Conservation (phyloP, 768 basidiomycete species). For the Mycena albidolilacea region DNA sequence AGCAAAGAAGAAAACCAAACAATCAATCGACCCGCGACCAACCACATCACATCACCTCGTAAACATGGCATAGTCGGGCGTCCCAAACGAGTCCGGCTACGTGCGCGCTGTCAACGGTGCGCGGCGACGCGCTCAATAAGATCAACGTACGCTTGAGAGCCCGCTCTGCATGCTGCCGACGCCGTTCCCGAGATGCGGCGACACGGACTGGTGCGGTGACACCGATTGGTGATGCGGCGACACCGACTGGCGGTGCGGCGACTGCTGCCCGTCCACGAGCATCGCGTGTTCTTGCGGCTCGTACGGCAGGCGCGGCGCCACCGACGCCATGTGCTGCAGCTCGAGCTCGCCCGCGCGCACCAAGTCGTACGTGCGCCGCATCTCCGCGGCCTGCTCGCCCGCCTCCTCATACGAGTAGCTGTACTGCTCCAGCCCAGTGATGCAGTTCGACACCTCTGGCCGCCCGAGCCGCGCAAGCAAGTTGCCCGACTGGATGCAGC, state of each 20-base stretch:
- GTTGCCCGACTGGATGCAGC: conserved; percentile 87
- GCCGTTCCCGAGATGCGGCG: conserved; percentile 28
- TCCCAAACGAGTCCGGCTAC: conserved; percentile 33
- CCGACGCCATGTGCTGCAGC: conserved; percentile 63
- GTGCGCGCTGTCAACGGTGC: conserved; percentile 11
- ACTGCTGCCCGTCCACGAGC: conserved; percentile 48
- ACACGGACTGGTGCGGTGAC: not conserved
- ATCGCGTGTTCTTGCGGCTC: conserved; percentile 47
- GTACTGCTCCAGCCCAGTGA: conserved; percentile 90
- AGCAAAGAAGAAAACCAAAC: not conserved
- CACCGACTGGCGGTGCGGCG: conserved; percentile 7
- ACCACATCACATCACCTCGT: conserved; percentile 26
- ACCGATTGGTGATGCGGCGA: not conserved
- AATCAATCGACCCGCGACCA: not conserved
- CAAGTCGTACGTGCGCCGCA: conserved; percentile 67
- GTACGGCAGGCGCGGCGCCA: conserved; percentile 53
- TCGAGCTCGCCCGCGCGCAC: conserved; percentile 60
- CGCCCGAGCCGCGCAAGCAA: conserved; percentile 88
- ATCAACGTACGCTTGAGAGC: conserved; percentile 29
- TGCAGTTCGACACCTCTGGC: conserved; percentile 86
- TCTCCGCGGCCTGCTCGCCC: conserved; percentile 80
- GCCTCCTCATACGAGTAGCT: conserved; percentile 91
- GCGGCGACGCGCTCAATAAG: not conserved
- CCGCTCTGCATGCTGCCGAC: not conserved
- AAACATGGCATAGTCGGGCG: conserved; percentile 33